Evolutionary conservation across 495 filamentous ascomycete species (phyloP), one percentile per base, ranked within the genome.

Genomic region (Podospora comata): DNA sequence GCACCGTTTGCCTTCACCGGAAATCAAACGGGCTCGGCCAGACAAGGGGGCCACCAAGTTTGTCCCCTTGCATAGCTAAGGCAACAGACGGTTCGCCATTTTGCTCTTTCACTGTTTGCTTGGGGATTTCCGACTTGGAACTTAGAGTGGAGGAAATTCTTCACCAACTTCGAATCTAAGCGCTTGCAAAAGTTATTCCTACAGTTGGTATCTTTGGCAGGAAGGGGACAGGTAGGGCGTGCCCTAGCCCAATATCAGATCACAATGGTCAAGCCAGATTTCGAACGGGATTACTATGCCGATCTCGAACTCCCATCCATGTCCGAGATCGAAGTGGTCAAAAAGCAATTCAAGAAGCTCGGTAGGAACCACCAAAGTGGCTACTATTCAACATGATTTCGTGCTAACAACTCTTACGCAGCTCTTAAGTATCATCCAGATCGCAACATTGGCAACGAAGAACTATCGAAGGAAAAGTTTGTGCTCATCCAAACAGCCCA

Each of bases 381-480:
- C 23, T 16, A 20, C 48, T 30, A 27, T 27, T 26, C 9, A 6
- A 3, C n/a, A 44, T 11, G 23, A 30, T 15, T 15, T 5, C 27
- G 44, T 20, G 55, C 70, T 68, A 18, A 64, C 67, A 28, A 63
- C 34, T 26, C 28, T 5, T 27, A 65, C 15, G 13, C 70, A 94
- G 93, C 93, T 44, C 84, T 95, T 28, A 89, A 88, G 72, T 96
- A 89, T 71, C 94, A 97, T 74, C 94, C 94, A 6, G 94, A 97
- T 76, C 88, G 93, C 57, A 96, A 97, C 72, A 91, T 89, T 4
- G 94, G 94, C 57, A 84, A 85, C 69, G 93, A 97, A 78, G 73
- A 83, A 23, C 91, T 92, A 70, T 89, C 89, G 67, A 92, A 88
- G 67, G 80, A 91, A 20, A 91, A 90, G 73, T 97, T 97, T 72